Conservation (phyloP, 2,329 filamentous ascomycete species). For the Ophiostoma angusticollis region DNA sequence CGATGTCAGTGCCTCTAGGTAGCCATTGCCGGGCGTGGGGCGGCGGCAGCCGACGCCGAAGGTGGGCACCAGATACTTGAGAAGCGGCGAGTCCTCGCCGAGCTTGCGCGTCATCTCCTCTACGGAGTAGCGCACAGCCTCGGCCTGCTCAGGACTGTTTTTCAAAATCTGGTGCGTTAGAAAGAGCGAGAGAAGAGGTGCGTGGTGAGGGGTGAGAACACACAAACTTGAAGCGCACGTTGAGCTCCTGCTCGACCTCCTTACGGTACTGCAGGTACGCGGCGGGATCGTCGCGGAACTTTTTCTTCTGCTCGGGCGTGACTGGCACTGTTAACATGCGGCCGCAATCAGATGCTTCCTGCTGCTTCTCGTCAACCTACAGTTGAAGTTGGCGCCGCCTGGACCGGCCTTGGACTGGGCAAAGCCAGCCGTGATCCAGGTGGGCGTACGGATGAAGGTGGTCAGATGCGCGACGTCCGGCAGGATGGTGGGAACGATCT, state of each 20-base stretch:
- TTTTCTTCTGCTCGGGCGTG: conserved; percentile 37
- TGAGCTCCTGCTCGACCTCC: conserved; percentile 9
- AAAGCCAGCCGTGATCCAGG: conserved; percentile 52
- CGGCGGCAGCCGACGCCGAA: conserved; percentile 24
- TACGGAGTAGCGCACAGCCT: neutral
- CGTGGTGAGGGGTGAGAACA: no score
- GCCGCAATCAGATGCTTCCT: no score
- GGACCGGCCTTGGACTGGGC: conserved; percentile 26
- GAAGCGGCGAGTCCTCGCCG: neutral
- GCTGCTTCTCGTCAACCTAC: conserved; percentile 40
- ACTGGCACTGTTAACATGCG: conserved; percentile 21
- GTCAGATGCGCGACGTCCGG: conserved; percentile 4
- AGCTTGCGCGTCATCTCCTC: neutral
- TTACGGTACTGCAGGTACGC: conserved; percentile 8
- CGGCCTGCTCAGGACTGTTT: no score
- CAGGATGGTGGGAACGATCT: conserved; percentile 18
- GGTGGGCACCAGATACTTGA: neutral
- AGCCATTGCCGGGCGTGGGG: conserved; percentile 28
- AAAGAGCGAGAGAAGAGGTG: conserved; percentile 5
- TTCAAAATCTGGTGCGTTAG: neutral
- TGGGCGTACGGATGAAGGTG: conserved; percentile 7
- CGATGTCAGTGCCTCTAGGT: no score
- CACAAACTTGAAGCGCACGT: conserved; percentile 10
- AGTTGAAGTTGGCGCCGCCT: conserved; percentile 20
- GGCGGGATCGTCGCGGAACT: conserved; percentile 38